Evolutionary conservation across 495 filamentous ascomycete species (phyloP), one percentile per base, ranked within the genome.

Genomic region (Tuber brumale): DNA sequence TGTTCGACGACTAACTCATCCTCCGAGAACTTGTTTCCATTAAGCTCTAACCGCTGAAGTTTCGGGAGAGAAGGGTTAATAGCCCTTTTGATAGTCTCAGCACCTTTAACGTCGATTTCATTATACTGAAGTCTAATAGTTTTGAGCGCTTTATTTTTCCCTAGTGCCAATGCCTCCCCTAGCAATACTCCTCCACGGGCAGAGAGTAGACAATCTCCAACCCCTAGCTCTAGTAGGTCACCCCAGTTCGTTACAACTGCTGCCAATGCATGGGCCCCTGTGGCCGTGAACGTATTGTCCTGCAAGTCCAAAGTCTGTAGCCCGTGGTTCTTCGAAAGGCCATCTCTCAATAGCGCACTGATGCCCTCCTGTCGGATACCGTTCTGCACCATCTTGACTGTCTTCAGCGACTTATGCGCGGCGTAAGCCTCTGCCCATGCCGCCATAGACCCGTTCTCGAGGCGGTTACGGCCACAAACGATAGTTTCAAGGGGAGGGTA

Each of bases 351-450:
- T 70, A 99, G 85, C 77, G 89, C 86, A 72, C 89, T 89, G 80
- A 97, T 93, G 76, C 95, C 95, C 85, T 97, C 93, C 82, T 95
- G 93, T 45, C 95, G 89, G 77, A 99, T 99, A 70, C 96, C 95
- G 84, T 99, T 98, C 84, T 98, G 95, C 48, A 95, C 94, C 95
- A 99, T 97, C 88, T 94, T 97, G 74, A 99, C 89, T 72, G 90
- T 90, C 84, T 91, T 92, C 44, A 98, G 87, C 42, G 88, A 89
- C 69, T 88, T 90, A 84, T 98, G 93, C 74, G 93, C 91, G 79
- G 89, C 88, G 82, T 93, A 97, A 0, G 92, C 88, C 81, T 90
- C 91, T 45, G 94, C 93, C 96, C 96, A 99, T 0, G 95, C 94
- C 27, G 88, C 89, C 96, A 98, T 98, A 78, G 90, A 93, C 72